phyloP scores from a whole-genome alignment of 257 asterid species.

The Sherardia arvensis region DNA sequence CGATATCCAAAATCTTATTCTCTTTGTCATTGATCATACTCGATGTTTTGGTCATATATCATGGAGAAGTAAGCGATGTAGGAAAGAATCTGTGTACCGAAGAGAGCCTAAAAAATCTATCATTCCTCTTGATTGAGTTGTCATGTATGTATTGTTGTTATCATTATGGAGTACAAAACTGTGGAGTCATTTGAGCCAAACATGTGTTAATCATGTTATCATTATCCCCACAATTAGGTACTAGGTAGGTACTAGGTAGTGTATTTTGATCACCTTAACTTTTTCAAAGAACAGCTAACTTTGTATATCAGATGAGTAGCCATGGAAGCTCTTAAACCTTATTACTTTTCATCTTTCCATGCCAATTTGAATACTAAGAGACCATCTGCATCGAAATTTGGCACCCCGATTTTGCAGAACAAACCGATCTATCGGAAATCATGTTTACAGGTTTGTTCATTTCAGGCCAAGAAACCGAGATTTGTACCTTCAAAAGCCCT shows the following conservation, averaged over 20 bases:
- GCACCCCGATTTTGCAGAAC: conserved; percentile 14
- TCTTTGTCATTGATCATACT: background rate
- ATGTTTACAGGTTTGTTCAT: conserved; percentile 4
- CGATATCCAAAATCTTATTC: background rate
- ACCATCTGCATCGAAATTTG: background rate
- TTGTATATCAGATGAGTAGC: conserved; percentile 1
- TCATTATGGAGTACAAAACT: too few species aligned
- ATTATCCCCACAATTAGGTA: too few species aligned
- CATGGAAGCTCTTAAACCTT: conserved; percentile 57
- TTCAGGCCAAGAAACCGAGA: conserved; percentile 21
- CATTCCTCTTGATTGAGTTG: too few species aligned
- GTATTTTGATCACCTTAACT: too few species aligned
- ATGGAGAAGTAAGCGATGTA: too few species aligned
- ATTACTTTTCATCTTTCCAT: conserved; percentile 20
- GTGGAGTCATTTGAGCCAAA: too few species aligned
- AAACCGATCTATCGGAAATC: conserved; percentile 14
- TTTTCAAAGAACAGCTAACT: too few species aligned
- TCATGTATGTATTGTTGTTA: too few species aligned
- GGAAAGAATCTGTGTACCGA: background rate
- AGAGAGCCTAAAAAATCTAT: background rate
- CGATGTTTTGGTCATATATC: background rate
- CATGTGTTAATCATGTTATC: too few species aligned
- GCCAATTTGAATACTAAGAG: background rate
- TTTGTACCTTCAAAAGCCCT: conserved; percentile 42
- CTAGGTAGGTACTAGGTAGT: too few species aligned